Conservation (phyloP, 192 early-diverging fungal species). For the Allomyces arbusculus region DNA sequence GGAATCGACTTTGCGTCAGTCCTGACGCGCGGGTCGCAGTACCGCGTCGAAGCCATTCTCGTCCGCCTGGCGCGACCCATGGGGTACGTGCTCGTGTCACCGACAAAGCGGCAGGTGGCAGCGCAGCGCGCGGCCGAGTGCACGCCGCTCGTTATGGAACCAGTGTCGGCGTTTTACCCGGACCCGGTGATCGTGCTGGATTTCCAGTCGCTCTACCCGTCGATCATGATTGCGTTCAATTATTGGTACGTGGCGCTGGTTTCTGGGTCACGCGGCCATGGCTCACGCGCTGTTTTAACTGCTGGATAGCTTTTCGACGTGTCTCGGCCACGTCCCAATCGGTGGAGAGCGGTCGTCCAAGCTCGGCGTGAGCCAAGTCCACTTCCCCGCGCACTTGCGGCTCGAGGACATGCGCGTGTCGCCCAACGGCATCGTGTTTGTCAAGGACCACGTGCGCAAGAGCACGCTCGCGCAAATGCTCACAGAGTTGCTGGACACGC, state of each 20-base stretch:
- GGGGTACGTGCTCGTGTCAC: conserved; percentile 59
- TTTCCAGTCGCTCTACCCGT: conserved; percentile 86
- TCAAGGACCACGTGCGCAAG: conserved; percentile 57
- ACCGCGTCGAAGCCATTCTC: conserved; percentile 64
- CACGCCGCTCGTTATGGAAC: conserved; percentile 78
- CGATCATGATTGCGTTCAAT: conserved; percentile 92
- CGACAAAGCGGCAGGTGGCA: conserved; percentile 52
- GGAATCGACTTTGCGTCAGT: conserved; percentile 78
- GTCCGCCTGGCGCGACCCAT: conserved; percentile 19
- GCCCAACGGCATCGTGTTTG: conserved; percentile 72
- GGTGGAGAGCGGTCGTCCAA: not conserved
- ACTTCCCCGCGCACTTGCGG: no score
- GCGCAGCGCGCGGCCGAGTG: conserved; percentile 58
- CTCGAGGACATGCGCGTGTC: conserved; percentile 14
- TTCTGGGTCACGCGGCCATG: not conserved
- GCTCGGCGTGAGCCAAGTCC: not conserved
- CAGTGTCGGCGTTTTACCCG: conserved; percentile 56
- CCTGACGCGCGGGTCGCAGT: conserved; percentile 76
- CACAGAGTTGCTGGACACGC: conserved; percentile 64
- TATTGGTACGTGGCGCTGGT: conserved; percentile 32
- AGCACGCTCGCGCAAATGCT: conserved; percentile 69
- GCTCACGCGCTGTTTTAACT: not conserved
- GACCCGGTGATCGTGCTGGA: conserved; percentile 75
- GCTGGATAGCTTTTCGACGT: conserved; percentile 61
- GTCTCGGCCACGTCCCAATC: conserved; percentile 32